Conservation (phyloP, 352 stramenopile species). For the Thalassiosira gravida region DNA sequence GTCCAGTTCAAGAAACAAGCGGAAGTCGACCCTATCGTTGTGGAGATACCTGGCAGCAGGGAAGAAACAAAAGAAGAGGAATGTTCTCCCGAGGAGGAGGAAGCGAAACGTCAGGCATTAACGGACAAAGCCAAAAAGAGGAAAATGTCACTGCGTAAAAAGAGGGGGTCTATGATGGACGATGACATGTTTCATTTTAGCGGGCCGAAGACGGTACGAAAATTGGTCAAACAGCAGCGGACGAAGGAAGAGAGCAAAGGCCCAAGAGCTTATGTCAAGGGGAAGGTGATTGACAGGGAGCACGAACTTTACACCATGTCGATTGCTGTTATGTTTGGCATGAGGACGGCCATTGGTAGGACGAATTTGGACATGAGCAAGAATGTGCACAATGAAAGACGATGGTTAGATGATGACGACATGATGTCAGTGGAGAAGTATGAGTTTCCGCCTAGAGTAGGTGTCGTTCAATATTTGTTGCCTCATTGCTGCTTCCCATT, state of each 20-base stretch:
- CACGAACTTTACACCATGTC: constrained; percentile 97
- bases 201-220: constrained; percentile 32
- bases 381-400: constrained; percentile 51
- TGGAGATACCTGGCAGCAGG: constrained; percentile 47
- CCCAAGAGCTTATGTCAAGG: constrained; percentile 79
- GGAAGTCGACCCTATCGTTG: constrained; percentile 50
- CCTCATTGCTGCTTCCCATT: not conserved
- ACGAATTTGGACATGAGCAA: constrained; percentile 76
- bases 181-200: constrained; percentile 40
- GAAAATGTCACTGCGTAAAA: constrained; percentile 9
- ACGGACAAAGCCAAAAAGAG: constrained; percentile 20
- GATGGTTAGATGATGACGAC: constrained; percentile 78
- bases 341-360: constrained; percentile 91
- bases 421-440: constrained; percentile 87
- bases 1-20: constrained; percentile 11
- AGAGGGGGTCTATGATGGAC: constrained; percentile 5
- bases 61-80: constrained; percentile 43
- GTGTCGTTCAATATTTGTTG: constrained; percentile 14
- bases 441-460: constrained; percentile 87
- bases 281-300: constrained; percentile 86
- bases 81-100: constrained; percentile 11
- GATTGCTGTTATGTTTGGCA: constrained; percentile 98
- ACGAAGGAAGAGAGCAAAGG: constrained; percentile 25
- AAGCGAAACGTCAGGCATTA: constrained; percentile 15
- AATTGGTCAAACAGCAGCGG: constrained; percentile 33